A percentile compares a stretch with the other conserved stretches of the same genome.
These are phyloP conservation scores for Trichoderma erinaceum DNA, from an alignment of 495 filamentous ascomycete species.

Conservation along the genomic window DNA sequence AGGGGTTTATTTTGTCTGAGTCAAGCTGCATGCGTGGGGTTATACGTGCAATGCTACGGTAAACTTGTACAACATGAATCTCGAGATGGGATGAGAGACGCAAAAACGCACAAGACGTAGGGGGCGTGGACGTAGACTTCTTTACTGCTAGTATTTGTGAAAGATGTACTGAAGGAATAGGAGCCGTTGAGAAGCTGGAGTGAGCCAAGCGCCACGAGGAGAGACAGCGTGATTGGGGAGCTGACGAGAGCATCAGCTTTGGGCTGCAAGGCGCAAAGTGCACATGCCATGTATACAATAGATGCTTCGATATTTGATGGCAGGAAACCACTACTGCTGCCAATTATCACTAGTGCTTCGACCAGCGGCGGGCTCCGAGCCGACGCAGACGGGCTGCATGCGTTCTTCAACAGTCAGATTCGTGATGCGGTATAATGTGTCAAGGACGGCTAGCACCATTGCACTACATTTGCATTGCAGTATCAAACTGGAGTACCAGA, in stretches of 20 bases:
- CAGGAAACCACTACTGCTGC: too few relatives aligned
- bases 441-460: too few relatives aligned
- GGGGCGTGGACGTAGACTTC: not conserved
- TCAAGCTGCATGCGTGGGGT: slow-evolving; percentile 2
- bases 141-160: not conserved
- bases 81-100: not conserved
- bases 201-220: slow-evolving; percentile 1
- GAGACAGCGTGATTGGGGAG: not conserved
- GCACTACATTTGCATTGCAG: not conserved
- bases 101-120: not conserved
- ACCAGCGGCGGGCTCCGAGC: too few relatives aligned
- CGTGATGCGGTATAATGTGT: too few relatives aligned
- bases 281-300: not conserved
- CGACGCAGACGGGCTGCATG: too few relatives aligned
- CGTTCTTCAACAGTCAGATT: too few relatives aligned
- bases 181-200: slow-evolving; percentile 1
- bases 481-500: not conserved
- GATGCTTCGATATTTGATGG: not conserved
- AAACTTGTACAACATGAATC: not conserved
- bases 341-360: too few relatives aligned
- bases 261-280: too few relatives aligned
- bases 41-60: too few relatives aligned
- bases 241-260: slow-evolving; percentile 5
- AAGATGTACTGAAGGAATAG: not conserved
- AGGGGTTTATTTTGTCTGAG: not conserved